phyloP scores from a whole-genome alignment of 1,284 basidiomycete genomes.

The Inonotus obliquus region DNA sequence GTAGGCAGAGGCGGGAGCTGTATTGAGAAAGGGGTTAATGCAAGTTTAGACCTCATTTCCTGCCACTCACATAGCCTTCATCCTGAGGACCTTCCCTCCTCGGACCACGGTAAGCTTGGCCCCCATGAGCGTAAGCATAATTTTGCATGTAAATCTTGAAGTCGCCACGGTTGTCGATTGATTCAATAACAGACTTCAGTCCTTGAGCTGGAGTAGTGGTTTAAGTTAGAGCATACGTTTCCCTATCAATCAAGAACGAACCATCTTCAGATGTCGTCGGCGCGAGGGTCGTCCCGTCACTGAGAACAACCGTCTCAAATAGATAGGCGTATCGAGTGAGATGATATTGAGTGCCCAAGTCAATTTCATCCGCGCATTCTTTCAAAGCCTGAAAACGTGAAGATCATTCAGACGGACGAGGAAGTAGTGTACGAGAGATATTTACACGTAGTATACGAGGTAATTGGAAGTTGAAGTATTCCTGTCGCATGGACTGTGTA shows the following conservation, averaged over 20 bases:
- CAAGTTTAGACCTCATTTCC: constrained; percentile 8
- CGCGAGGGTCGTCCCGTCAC: constrained; percentile 81
- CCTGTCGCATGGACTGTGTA: constrained; percentile 86
- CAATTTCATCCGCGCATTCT: constrained; percentile 94
- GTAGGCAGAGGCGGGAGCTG: constrained; percentile 61
- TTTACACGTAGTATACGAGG: constrained; percentile 88
- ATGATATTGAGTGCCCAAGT: constrained; percentile 96
- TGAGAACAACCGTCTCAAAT: constrained; percentile 86
- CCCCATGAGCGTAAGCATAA: constrained; percentile 82
- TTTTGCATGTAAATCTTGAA: constrained; percentile 98
- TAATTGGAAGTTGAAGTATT: constrained; percentile 96
- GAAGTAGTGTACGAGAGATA: constrained; percentile 19
- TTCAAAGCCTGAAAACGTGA: constrained; percentile 70
- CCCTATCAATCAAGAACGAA: constrained; percentile 26
- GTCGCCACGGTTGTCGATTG: constrained; percentile 91
- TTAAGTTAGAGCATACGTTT: constrained; percentile 3
- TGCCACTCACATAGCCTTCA: constrained; percentile 74
- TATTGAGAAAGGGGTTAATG: constrained; percentile 8
- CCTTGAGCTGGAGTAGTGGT: constrained; percentile 49
- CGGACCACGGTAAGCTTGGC: constrained; percentile 57
- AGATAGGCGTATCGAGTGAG: constrained; percentile 92
- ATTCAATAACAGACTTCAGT: constrained; percentile 82
- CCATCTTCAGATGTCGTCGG: constrained; percentile 68
- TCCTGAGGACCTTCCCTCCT: constrained; percentile 80
- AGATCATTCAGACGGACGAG: background rate